Evolutionary conservation across 371 early-diverging fungal species (phyloP), one percentile per base, ranked within the genome.

Genomic region (Mucor piriformis): DNA sequence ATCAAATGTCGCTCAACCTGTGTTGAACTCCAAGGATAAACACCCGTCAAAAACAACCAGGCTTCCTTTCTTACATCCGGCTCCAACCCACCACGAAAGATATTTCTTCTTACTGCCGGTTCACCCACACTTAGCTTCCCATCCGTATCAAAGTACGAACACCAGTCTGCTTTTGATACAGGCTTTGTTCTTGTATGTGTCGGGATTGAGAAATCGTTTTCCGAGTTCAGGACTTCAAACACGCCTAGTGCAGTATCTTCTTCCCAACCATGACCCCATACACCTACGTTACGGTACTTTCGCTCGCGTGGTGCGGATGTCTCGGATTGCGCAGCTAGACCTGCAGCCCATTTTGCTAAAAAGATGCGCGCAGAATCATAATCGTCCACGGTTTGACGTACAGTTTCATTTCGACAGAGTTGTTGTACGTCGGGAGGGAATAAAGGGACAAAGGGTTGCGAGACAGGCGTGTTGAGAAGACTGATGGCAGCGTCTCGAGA

Each of bases 311-410:
- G 69, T 0, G 56, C 56, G 10, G 58, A 48, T 16, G 66, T 62
- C 35, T 74, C 74, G 4, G 81, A 77, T 38, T 75, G 74, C 8
- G 72, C 72, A 18, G 80, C 83, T 24, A 81, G 69, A 23, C 85
- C 86, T 0, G 88, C 87, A 0, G 95, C 94, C 90, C 91, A 95
- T 57, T 86, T 87, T 0, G 93, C 93, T 18, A 95, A 71, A 59
- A 92, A 96, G 10, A 93, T 81, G 1, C 90, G 81, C 0, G 94
- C 95, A 21, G 87, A 79, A 61, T 92, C 94, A 64, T 94, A 95
- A 43, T 96, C 96, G 34, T 84, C 78, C 54, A 79, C 81, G 0
- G 79, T 73, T n/a, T 63, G 62, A 38, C 80, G 68, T 11, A 85
- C 76, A 32, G 83, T 65, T 21, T 72, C 69, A 18, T 65, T 73